Base-by-base conservation (phyloP, 2,329 filamentous ascomycete species). In the Dactylonectria macrodidyma region DNA sequence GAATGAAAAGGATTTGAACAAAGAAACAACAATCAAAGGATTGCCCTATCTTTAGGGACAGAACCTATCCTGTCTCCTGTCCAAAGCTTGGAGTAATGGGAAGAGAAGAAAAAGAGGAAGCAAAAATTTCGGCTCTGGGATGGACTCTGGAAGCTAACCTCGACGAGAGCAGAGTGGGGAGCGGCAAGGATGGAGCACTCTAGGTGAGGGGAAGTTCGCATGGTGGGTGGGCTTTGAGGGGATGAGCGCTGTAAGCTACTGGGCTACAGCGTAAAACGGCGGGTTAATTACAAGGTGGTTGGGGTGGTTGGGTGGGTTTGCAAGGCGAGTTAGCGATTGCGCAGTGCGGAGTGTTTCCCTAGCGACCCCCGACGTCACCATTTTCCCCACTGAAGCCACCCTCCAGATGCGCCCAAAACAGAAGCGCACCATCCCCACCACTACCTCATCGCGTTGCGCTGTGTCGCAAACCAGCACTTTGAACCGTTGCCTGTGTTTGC, bases 351-450 rank as follows among this genome's bases (percentile, higher is more conserved):
- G 44, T 69, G 76, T 78, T 78, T 76, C 75, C 75, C 72, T 65
- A 74, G 75, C 76, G 75, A 77, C 75, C 62, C 57, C 50, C 69
- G 69, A 75, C 75, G 75, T 77, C 76, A 77, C 75, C 51, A 58
- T 52, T 59, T 58, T 62, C 62, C 55, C 69, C 68, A 62, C 69
- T 55, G 58, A 22, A 67, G 66, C 64, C 51, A 33, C 61, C 59
- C 38, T 62, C 51, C 50, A 36, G 50, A 54, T 36, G 50, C 30
- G 30, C 51, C 46, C 47, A 63, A 63, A 62, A 50, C 60, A 63
- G 44, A 50, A 19, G 50, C 51, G 26, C 26, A 41, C 47, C 34
- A 38, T 38, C 36, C 57, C 33, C 14, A 22, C 24, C 19, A 26
- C 19, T 51, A 44, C 22, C 47, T 12, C 47, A 34, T 54, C n/a